Conservation (phyloP, 2,329 filamentous ascomycete genomes). For the Sporothrix mexicana region DNA sequence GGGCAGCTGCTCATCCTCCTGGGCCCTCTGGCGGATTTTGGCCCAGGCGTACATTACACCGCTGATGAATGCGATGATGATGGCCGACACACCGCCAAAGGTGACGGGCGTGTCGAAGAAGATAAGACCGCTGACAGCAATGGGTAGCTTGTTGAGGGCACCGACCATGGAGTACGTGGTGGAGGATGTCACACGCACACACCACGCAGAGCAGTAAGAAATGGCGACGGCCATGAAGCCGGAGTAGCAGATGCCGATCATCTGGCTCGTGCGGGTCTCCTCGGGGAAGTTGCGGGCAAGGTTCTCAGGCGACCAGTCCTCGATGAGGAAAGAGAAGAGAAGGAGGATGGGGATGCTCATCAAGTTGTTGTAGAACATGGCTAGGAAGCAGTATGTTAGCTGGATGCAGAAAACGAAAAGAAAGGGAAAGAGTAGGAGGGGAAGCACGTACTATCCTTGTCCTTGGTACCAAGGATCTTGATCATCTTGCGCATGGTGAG, state of each 20-base stretch:
- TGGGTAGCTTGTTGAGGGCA: constrained; percentile 95
- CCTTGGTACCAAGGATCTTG: constrained; percentile 99
- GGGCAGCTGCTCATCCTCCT: constrained; percentile 70
- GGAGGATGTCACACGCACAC: constrained; percentile 93
- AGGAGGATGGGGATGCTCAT: constrained; percentile 93
- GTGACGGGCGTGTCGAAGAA: constrained; percentile 97
- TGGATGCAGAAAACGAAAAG: neutral
- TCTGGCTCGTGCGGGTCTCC: constrained; percentile 77
- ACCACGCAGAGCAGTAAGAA: constrained; percentile 99
- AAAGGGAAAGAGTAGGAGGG: neutral
- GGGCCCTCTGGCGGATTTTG: constrained; percentile 78
- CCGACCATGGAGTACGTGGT: constrained; percentile 99
- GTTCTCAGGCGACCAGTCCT: constrained; percentile 92
- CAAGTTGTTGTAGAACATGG: constrained; percentile 99
- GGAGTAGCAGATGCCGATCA: constrained; percentile 91
- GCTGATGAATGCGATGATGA: constrained; percentile 87
- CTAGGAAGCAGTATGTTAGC: constrained; percentile 58
- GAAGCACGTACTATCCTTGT: constrained; percentile 87
- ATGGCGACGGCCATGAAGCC: constrained; percentile 95
- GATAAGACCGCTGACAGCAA: constrained; percentile 87
- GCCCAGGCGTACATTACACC: constrained; percentile 89
- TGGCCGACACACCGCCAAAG: constrained; percentile 88
- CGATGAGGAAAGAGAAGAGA: constrained; percentile 77
- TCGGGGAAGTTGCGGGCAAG: constrained; percentile 84
- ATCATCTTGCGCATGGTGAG: constrained; percentile 97